Conservation (phyloP, 352 stramenopile genomes). For the Phytopythium vexans region DNA sequence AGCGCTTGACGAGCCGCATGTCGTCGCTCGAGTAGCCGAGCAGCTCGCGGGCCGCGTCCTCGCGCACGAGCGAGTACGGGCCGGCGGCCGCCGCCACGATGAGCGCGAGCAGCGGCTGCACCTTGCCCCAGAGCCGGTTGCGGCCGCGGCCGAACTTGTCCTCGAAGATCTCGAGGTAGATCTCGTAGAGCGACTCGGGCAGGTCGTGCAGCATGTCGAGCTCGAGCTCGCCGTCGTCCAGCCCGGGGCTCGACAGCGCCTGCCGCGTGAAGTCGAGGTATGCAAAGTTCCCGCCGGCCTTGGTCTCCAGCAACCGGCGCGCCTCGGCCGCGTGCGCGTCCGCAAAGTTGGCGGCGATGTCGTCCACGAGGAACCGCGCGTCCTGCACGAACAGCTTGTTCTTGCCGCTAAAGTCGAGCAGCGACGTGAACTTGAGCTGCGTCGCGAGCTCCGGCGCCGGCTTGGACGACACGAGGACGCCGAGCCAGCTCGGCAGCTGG, state of each 20-base stretch:
- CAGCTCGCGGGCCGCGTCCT: conserved; percentile 59
- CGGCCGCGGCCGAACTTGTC: conserved; percentile 82
- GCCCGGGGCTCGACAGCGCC: conserved; percentile 63
- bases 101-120: conserved; percentile 64
- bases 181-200: conserved; percentile 76
- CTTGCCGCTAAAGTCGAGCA: conserved; percentile 69
- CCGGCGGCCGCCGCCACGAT: conserved; percentile 65
- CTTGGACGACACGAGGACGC: conserved; percentile 70
- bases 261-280: conserved; percentile 83
- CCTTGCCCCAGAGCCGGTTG: conserved; percentile 76
- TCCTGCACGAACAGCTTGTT: conserved; percentile 64
- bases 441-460: conserved; percentile 53
- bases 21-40: conserved; percentile 60
- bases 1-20: conserved; percentile 60
- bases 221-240: conserved; percentile 12
- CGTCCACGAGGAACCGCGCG: conserved; percentile 45
- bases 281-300: conserved; percentile 72
- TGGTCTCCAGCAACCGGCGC: conserved; percentile 51
- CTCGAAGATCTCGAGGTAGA: conserved; percentile 84
- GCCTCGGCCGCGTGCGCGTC: conserved; percentile 39
- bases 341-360: conserved; percentile 51
- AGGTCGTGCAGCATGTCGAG: conserved; percentile 70
- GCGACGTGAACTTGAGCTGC: conserved; percentile 58
- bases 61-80: conserved; percentile 69
- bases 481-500: conserved; percentile 67